Evolutionary conservation across 83 land plant genomes (phyloP).

Genomic region (Picea engelmannii): DNA sequence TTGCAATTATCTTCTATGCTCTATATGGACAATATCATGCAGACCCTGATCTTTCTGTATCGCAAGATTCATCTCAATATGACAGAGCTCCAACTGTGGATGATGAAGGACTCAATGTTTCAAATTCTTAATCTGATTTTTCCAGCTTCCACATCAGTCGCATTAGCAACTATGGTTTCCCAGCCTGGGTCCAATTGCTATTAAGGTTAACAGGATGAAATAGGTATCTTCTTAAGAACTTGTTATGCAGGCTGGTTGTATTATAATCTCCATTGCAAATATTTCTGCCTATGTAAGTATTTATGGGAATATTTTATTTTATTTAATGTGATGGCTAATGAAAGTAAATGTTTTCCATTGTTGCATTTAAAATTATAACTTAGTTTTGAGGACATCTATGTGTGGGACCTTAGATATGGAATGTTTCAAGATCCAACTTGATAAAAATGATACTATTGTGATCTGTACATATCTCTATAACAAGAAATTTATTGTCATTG

Average conservation of each 20-base stretch:
- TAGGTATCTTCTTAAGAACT: not conserved
- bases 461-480: no score
- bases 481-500: no score
- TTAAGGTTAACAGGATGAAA: not conserved
- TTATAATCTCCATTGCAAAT: not conserved
- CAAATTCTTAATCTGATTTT: constrained; percentile 1
- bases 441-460: no score
- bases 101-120: constrained; percentile 9
- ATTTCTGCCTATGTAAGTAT: not conserved
- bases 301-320: not conserved
- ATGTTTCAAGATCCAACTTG: no score
- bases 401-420: no score
- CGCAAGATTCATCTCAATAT: constrained; percentile 20
- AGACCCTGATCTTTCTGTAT: constrained; percentile 20
- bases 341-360: no score
- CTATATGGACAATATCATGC: constrained; percentile 90
- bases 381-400: no score
- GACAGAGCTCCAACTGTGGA: constrained; percentile 35
- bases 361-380: no score
- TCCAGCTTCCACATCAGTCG: not conserved
- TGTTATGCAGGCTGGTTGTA: not conserved
- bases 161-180: not conserved
- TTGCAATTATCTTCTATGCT: constrained; percentile 66
- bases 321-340: no score
- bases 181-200: not conserved